Base-by-base conservation (phyloP, 805 yeast species). In the Candida boidinii region DNA sequence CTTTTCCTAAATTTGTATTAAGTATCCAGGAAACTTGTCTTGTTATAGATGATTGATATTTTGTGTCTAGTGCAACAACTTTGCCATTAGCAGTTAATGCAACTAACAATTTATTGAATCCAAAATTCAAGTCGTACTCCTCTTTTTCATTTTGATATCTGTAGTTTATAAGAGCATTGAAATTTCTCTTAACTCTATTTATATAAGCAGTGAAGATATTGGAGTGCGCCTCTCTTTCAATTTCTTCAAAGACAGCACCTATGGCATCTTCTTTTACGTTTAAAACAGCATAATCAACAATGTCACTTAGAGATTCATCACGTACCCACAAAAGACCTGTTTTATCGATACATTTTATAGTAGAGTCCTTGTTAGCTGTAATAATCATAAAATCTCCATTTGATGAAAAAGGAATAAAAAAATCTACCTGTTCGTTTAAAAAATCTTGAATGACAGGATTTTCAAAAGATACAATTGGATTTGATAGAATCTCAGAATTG, bases 61-160 rank as follows among this genome's bases (percentile, higher is more conserved):
- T 42, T 31, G 62, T 52, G 37, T 67, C 60, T 13, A 72, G 46
- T 1, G 71, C 73, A 8, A 64, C 50, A 1, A 77, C 31, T 29
- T 56, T 58, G 5, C 70, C 68, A 28, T 48, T 48, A 10, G 48
- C 43, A 0, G 73, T 63, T 3, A 66, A 58, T 1, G 61, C 58
- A 2, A 72, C 48, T 18, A 73, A 38, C 5, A 50, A 47, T 36
- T 73, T 72, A 7, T 53, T 45, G 22, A 67, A 61, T 1, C 79
- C 79, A 54, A 73, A 73, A 19, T 53, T 60, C 11, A 36, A 33
- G 22, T 37, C 33, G 18, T 23, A 30, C 23, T 37, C 39, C 2
- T 38, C 27, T 20, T 49, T 53, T 10, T 41, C 39, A 4, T 45
- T 23, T 19, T 44, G 13, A 8, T 11, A 28, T 26, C 23, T 17